Base-by-base conservation (phyloP, 1,284 basidiomycete genomes). In the Trametes pubescens region DNA sequence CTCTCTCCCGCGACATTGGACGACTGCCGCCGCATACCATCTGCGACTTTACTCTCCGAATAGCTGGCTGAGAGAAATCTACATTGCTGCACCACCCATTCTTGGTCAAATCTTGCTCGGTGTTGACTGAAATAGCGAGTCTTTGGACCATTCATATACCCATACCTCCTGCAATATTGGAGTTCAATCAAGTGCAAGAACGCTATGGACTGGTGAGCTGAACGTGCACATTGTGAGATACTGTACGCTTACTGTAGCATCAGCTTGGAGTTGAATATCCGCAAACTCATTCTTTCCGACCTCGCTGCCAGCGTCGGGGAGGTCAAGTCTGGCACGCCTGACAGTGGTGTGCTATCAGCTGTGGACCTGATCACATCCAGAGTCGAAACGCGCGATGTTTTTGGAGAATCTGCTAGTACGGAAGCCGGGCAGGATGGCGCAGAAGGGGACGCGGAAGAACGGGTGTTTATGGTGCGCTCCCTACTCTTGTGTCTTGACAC, bases 281-380 rank as follows among this genome's bases (percentile, higher is more conserved):
- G 91, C 70, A 90, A 93, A 73, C 84, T 86, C 68, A 91, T 96
- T 68, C 80, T 97, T 37, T 86, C 88, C 32, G 92, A 94, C 76
- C 85, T 97, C 64, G 94, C 93, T 4, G 78, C 82, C 34, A 91
- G 88, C 73, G 80, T 89, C 61, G 82, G 82, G 11, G 81, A 82
- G 37, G 79, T 78, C 13, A 76, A 82, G 61, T 80, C 84, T 52
- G 83, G 84, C 61, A 60, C 57, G 3, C 59, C 68, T 0, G 64
- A 71, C 13, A 54, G 69, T 5, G 72, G 72, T 43, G 71, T 84
- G 11, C 72, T 78, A 9, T 80, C 81, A 66, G 83, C 85, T 24
- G 82, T 86, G 66, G 80, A 86, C 55, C 74, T 89, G 43, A 82
- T 94, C 51, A 82, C 83, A 14, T 85, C 88, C 13, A 87, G 86